Evolutionary conservation across 176 grass and related monocot species (phyloP).

Genomic region (Aegilops umbellulata): DNA sequence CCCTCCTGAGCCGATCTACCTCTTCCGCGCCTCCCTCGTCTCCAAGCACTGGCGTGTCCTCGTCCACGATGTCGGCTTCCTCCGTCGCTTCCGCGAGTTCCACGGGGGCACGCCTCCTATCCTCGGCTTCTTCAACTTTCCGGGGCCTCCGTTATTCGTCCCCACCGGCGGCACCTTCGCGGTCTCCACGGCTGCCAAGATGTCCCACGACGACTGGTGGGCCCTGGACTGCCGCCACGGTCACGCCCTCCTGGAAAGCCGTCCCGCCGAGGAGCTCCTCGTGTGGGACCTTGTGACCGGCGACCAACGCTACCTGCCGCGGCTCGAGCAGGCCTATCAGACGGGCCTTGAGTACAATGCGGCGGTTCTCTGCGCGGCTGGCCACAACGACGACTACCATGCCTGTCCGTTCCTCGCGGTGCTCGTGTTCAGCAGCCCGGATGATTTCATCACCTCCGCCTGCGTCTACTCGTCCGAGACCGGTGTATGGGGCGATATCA

Average conservation of each 20-base stretch:
- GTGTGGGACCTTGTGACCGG: not conserved
- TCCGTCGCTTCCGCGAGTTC: not conserved
- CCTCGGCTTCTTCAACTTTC: not conserved
- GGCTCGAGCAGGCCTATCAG: not conserved
- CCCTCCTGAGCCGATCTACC: not conserved
- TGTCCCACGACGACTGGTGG: not conserved
- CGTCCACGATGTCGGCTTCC: not conserved
- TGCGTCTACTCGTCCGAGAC: no score
- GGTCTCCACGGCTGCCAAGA: not conserved
- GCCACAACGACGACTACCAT: not conserved
- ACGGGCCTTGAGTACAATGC: not conserved
- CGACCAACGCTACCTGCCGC: not conserved
- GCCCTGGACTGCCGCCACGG: not conserved
- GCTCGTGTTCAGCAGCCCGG: not conserved
- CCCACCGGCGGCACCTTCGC: not conserved
- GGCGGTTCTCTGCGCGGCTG: not conserved
- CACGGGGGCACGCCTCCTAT: not conserved
- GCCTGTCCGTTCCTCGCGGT: no score
- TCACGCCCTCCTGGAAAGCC: not conserved
- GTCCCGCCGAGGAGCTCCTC: not conserved
- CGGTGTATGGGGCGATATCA: no score
- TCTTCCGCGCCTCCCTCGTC: not conserved
- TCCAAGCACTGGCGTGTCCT: not conserved
- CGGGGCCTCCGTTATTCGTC: not conserved
- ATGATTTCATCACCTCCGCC: no score